Conservation (phyloP, 495 filamentous ascomycete genomes). For the Wilcoxina mikolae region DNA sequence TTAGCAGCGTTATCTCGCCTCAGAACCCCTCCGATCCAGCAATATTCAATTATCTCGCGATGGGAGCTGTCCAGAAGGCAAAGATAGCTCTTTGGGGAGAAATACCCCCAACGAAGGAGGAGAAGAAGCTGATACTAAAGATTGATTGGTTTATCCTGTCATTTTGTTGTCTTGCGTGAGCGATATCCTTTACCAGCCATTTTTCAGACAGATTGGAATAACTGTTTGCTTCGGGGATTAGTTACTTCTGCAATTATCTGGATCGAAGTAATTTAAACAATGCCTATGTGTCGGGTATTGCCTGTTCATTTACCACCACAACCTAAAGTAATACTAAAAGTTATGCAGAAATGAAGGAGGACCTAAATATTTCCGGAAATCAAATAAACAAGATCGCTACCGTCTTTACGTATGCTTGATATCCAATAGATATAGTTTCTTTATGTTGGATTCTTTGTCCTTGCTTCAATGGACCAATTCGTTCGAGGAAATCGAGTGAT, state of each 20-base stretch:
- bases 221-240: not conserved
- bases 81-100: conserved; percentile 3
- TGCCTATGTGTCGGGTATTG: conserved; percentile 32
- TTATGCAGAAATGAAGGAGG: conserved; percentile 31
- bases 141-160: conserved; percentile 31
- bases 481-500: no score
- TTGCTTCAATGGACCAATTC: no score
- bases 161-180: conserved; percentile 31
- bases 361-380: conserved; percentile 31
- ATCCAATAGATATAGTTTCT: no score
- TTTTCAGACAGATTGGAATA: not conserved
- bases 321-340: not conserved
- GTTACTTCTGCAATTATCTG: conserved; percentile 35
- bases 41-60: no score
- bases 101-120: conserved; percentile 4
- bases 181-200: not conserved
- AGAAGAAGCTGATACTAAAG: conserved; percentile 23
- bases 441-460: no score
- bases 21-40: no score
- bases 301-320: not conserved
- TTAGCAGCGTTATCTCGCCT: no score
- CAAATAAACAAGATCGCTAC: conserved; percentile 15
- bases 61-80: not conserved
- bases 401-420: conserved; percentile 4
- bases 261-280: conserved; percentile 33